phyloP scores from a whole-genome alignment of 257 asterid genomes.

The Scutellaria minor region DNA sequence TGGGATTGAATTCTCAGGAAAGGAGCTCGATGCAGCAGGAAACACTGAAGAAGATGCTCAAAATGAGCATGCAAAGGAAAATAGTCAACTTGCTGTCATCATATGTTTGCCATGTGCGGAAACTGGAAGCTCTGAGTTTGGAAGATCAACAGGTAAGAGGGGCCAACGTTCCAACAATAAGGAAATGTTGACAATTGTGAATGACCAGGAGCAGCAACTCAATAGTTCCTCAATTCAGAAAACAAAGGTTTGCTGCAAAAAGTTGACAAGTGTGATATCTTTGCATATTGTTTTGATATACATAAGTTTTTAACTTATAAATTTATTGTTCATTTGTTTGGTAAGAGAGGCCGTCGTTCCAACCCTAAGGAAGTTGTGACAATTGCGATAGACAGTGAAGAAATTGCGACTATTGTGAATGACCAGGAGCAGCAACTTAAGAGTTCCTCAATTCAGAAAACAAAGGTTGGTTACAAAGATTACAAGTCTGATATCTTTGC shows the following conservation, averaged over 20 bases:
- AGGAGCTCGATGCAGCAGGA: constrained; percentile 41
- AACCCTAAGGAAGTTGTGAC: constrained; percentile 36
- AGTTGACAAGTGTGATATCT: constrained; percentile 19
- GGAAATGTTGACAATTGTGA: constrained; percentile 38
- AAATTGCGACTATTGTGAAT: constrained; percentile 6
- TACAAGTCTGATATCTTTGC: too few relatives aligned
- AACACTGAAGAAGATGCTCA: constrained; percentile 46
- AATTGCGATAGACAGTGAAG: background rate
- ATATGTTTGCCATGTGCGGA: constrained; percentile 68
- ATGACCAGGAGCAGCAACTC: constrained; percentile 40
- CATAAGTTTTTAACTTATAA: background rate
- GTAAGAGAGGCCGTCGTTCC: constrained; percentile 32
- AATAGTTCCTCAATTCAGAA: constrained; percentile 33
- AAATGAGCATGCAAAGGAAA: constrained; percentile 37
- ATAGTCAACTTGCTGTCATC: constrained; percentile 48
- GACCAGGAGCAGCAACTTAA: constrained; percentile 39
- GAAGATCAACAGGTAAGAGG: constrained; percentile 38
- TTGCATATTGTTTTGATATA: constrained; percentile 29
- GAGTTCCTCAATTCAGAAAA: constrained; percentile 34
- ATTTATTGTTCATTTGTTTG: background rate
- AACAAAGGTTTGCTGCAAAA: constrained; percentile 57
- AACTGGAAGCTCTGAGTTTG: constrained; percentile 43
- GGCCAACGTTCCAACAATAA: constrained; percentile 31
- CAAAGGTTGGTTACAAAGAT: background rate
- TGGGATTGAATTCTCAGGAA: constrained; percentile 48